Base-by-base conservation (phyloP, 2,329 filamentous ascomycete species). In the Verticillium zaregamsianum region DNA sequence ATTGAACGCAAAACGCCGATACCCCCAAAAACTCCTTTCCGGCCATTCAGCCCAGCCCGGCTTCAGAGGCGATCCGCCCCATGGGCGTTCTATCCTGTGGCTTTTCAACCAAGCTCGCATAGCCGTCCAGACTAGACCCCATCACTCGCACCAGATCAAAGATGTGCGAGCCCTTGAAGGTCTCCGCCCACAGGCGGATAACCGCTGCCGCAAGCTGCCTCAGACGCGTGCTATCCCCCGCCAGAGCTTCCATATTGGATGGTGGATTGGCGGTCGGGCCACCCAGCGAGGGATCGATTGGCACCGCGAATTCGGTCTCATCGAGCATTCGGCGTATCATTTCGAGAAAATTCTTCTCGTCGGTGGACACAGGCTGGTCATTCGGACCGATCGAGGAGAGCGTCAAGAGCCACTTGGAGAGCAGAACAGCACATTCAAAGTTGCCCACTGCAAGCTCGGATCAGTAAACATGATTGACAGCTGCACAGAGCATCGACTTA, bases 281-380 rank as follows among this genome's bases (percentile, higher is more conserved):
- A 0, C 79, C 76, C 17, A 86, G 74, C 3, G 82, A 84, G 3
- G 83, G 82, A 58, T 87, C 84, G 54, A 86, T 80, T 1, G 84
- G 83, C 4, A 86, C 83, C 7, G 84, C 84, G 65, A 86, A 87
- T 66, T 87, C 84, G 0, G 85, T 87, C 71, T 88, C 85, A 66
- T 86, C 83, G 12, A 88, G 74, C 79, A 87, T 85, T 28, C 81
- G 79, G 17, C 83, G 79, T 23, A 87, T 76, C 69, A 81, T 86
- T 58, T 84, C 80, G 33, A 87, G 74, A 3, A 88, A 74, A 57
- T 77, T 80, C 67, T 77, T 80, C 67, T 87, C 85, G 23, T 87
- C 85, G 0, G 72, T 70, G 0, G 82, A 80, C 8, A 79, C 76
- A 3, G 82, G 80, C 33, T 79, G 73, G 55, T 86, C 82, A 32